Evolutionary conservation across 306 rosid species (phyloP), one percentile per base, ranked within the genome.

Genomic region (Cicer yamashitae): DNA sequence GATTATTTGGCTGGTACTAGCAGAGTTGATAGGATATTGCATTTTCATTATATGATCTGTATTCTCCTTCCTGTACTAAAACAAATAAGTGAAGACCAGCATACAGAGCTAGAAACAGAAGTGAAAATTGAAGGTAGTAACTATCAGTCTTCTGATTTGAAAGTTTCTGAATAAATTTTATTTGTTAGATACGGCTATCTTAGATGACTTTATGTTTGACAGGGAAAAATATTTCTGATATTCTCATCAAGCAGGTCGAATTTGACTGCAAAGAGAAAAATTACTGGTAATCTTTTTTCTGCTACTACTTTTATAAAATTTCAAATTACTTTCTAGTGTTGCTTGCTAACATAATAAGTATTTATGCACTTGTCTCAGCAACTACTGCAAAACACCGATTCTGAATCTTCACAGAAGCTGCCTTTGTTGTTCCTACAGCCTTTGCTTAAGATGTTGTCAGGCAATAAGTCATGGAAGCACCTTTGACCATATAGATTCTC

Each of bases 351-450:
- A 30, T 30, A 62, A 30, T 40, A 70, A 40, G 53, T 71, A 82
- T 67, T 70, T 73, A 47, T 69, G 59, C 75, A 62, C 72, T 75
- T 82, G 81, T 87, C 66, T 61, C 99, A 96, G 99, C 86, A 96
- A 83, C 79, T 70, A 77, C 77, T 96, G 98, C 87, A 88, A 87
- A 82, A 79, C 86, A 67, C 78, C 87, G 61, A 83, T 94, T 64
- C 77, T 89, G 87, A 96, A 90, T 89, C 96, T 89, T 82, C 97
- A 87, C 74, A 94, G 96, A 90, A 90, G 91, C 84, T 96, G 99
- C 87, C 92, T 87, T 59, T 88, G 80, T 76, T 96, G 99, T 81
- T 90, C 99, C 70, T 92, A 85, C 81, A 84, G 85, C 58, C 91
- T 94, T 68, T 94, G 99, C 87, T 79, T 89, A 75, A 84, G 89